These are phyloP conservation scores for Sonneratia caseolaris DNA, from an alignment of 345 rosid species.

Conservation along the genomic window DNA sequence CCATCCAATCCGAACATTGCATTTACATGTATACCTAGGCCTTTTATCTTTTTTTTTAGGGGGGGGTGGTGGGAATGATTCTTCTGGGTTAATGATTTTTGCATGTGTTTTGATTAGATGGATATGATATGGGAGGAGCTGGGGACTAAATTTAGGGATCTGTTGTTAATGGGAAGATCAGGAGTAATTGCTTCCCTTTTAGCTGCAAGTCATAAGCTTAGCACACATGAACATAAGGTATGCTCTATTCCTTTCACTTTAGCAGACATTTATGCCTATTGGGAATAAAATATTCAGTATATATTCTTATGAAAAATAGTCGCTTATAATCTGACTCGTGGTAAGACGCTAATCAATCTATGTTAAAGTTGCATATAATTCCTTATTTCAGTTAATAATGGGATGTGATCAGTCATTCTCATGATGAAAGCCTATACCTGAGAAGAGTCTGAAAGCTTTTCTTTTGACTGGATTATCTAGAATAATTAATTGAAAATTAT, in stretches of 20 bases:
- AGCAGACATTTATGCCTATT: background rate
- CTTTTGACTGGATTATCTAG: background rate
- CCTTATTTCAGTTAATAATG: background rate
- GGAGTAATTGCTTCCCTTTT: constrained; percentile 80
- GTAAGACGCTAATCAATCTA: background rate
- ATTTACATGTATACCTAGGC: background rate
- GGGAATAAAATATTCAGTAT: background rate
- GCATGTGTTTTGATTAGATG: constrained; percentile 36
- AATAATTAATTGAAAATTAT: background rate
- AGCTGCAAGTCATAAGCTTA: constrained; percentile 67
- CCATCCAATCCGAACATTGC: background rate
- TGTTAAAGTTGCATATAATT: background rate
- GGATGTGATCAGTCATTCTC: background rate
- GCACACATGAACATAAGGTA: constrained; percentile 59
- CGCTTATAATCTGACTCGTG: background rate
- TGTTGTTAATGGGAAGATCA: constrained; percentile 76
- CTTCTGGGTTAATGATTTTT: background rate
- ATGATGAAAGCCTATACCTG: background rate
- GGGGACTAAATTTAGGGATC: constrained; percentile 60
- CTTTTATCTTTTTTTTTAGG: background rate
- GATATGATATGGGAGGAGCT: constrained; percentile 69
- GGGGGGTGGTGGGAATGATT: background rate
- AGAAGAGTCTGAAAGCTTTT: background rate
- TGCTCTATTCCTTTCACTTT: constrained; percentile 3
- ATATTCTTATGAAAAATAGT: background rate